phyloP scores from a whole-genome alignment of 2,329 filamentous ascomycete species.

The Emergomyces orientalis region DNA sequence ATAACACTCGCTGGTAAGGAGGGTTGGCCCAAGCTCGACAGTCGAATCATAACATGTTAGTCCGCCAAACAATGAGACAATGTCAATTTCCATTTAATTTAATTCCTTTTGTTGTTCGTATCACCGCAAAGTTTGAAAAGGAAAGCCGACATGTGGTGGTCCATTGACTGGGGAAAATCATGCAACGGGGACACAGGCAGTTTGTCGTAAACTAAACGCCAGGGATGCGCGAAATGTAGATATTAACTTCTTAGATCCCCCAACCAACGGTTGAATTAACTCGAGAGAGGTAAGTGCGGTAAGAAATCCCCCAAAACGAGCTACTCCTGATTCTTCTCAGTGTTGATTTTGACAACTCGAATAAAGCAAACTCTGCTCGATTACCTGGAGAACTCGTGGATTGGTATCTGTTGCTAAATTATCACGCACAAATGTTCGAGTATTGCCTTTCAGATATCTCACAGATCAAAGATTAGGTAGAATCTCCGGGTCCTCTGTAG shows the following conservation, averaged over 20 bases:
- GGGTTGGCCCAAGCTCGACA: background rate
- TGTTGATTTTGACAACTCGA: background rate
- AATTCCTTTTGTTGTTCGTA: background rate
- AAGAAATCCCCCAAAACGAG: background rate
- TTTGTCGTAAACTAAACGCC: background rate
- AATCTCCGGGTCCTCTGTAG: no score
- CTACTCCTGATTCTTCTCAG: background rate
- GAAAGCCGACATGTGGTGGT: no score
- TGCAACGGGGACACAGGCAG: background rate
- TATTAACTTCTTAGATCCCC: no score
- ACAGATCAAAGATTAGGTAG: no score
- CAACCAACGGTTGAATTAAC: background rate
- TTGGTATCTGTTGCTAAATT: background rate
- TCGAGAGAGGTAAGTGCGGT: background rate
- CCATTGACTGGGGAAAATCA: background rate
- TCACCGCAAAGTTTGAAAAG: background rate
- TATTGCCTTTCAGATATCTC: background rate
- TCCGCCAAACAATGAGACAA: background rate
- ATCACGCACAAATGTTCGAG: no score
- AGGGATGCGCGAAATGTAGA: background rate
- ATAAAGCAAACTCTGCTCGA: background rate
- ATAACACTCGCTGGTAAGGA: background rate
- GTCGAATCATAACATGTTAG: no score
- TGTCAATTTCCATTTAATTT: background rate
- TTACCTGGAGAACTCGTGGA: background rate